These are phyloP conservation scores for Mucor sp. DNA, from an alignment of 371 early-diverging fungal genomes.

Conservation along the genomic window DNA sequence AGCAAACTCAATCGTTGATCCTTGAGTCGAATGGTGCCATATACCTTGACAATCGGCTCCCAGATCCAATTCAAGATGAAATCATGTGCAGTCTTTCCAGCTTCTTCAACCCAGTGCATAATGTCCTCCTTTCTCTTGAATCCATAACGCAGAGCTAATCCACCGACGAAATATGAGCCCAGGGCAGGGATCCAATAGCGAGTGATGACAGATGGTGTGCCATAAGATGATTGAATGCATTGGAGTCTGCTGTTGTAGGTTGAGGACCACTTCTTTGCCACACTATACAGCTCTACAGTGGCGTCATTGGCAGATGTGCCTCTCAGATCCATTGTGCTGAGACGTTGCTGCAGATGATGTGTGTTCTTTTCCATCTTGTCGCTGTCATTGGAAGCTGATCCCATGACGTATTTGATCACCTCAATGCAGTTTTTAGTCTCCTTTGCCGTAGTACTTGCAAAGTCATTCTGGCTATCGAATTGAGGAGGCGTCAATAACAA, in stretches of 20 bases:
- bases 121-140: slow-evolving; percentile 57
- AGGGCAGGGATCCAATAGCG: slow-evolving; percentile 68
- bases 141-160: slow-evolving; percentile 36
- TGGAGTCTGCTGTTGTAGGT: slow-evolving; percentile 18
- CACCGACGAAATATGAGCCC: slow-evolving; percentile 40
- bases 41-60: slow-evolving; percentile 75
- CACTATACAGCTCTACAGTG: slow-evolving; percentile 4
- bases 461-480: slow-evolving; percentile 8
- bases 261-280: slow-evolving; percentile 10
- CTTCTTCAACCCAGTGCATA: slow-evolving; percentile 42
- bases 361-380: neutral
- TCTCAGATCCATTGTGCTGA: neutral
- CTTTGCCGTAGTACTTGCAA: neutral
- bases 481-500: slow-evolving; percentile 41
- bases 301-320: neutral
- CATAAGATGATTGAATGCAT: slow-evolving; percentile 30
- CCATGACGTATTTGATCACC: slow-evolving; percentile 16
- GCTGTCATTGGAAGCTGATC: neutral
- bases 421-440: slow-evolving; percentile 15
- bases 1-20: slow-evolving; percentile 74
- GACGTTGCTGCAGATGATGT: slow-evolving; percentile 21
- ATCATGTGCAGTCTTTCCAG: slow-evolving; percentile 53
- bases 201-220: slow-evolving; percentile 45
- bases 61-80: slow-evolving; percentile 80
- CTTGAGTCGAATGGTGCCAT: slow-evolving; percentile 83